phyloP scores from a whole-genome alignment of 148 eudicot genomes.

The Heliamphora exappendiculata region DNA sequence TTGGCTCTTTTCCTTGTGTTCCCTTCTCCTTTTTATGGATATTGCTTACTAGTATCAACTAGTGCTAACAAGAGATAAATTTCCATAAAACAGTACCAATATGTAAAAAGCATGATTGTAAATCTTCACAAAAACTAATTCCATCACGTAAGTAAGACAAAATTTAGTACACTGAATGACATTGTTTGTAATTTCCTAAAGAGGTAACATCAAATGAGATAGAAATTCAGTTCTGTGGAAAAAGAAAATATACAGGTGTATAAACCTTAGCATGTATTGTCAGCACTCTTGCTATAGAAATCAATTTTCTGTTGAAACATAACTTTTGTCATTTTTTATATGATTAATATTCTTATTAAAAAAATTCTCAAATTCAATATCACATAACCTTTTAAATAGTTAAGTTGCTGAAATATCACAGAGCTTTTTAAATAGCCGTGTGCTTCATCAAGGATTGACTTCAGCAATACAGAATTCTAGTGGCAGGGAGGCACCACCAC shows the following conservation, averaged over 20 bases:
- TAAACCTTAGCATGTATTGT: not conserved
- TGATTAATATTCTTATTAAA: not conserved
- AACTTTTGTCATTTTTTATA: not conserved
- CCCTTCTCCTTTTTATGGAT: not conserved
- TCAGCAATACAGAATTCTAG: not conserved
- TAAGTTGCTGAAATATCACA: too few relatives aligned
- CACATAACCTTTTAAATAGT: not conserved
- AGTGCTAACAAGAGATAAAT: not conserved
- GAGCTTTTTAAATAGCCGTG: not conserved
- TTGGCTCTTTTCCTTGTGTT: not conserved
- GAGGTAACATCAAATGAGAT: not conserved
- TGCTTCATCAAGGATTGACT: not conserved
- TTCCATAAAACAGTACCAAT: not conserved
- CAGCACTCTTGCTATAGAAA: not conserved
- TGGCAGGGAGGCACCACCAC: not conserved
- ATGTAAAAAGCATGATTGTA: not conserved
- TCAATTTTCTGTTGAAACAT: not conserved
- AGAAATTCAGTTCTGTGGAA: not conserved
- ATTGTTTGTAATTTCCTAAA: not conserved
- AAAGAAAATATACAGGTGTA: not conserved
- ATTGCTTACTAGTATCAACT: not conserved
- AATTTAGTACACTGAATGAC: not conserved
- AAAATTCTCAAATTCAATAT: not conserved
- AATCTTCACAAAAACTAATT: not conserved
- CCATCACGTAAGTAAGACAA: not conserved